phyloP scores from a whole-genome alignment of 2,329 filamentous ascomycete genomes.

The Claviceps sorghi region DNA sequence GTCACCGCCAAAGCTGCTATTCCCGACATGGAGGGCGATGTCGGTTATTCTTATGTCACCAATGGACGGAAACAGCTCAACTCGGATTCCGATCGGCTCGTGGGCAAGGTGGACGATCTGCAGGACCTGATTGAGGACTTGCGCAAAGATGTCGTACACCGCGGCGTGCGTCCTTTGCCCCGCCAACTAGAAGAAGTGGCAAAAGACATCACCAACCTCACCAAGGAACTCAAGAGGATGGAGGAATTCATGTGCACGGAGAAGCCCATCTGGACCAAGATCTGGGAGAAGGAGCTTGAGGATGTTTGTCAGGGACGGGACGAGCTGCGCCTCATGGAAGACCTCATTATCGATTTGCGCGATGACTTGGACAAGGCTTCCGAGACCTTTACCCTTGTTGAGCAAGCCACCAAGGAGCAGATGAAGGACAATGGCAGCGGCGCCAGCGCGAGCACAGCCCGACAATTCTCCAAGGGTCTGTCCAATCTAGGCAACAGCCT shows the following conservation, averaged over 20 bases:
- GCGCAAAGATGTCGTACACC: slow-evolving; percentile 87
- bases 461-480: slow-evolving; percentile 42
- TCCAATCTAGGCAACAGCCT: slow-evolving; percentile 35
- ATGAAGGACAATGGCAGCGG: slow-evolving; percentile 56
- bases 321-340: slow-evolving; percentile 90
- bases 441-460: slow-evolving; percentile 33
- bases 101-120: slow-evolving; percentile 88
- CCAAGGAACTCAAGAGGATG: slow-evolving; percentile 82
- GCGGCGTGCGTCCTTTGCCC: slow-evolving; percentile 80
- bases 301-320: slow-evolving; percentile 92
- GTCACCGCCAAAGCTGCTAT: slow-evolving; percentile 55
- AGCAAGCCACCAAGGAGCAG: slow-evolving; percentile 97
- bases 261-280: slow-evolving; percentile 96
- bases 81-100: slow-evolving; percentile 76
- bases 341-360: slow-evolving; percentile 78
- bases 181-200: slow-evolving; percentile 79
- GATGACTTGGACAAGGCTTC: slow-evolving; percentile 91
- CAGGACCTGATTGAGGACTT: slow-evolving; percentile 94
- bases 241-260: slow-evolving; percentile 82
- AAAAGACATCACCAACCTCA: slow-evolving; percentile 71
- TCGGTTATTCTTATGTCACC: slow-evolving; percentile 75
- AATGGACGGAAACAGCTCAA: slow-evolving; percentile 76
- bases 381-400: slow-evolving; percentile 86
- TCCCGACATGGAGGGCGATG: slow-evolving; percentile 59
- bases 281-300: slow-evolving; percentile 96